Percentiles rank a stretch among this genome's conserved stretches.
Conservation (phyloP, 2,329 filamentous ascomycete genomes). For the Aspergillus fischeri region DNA sequence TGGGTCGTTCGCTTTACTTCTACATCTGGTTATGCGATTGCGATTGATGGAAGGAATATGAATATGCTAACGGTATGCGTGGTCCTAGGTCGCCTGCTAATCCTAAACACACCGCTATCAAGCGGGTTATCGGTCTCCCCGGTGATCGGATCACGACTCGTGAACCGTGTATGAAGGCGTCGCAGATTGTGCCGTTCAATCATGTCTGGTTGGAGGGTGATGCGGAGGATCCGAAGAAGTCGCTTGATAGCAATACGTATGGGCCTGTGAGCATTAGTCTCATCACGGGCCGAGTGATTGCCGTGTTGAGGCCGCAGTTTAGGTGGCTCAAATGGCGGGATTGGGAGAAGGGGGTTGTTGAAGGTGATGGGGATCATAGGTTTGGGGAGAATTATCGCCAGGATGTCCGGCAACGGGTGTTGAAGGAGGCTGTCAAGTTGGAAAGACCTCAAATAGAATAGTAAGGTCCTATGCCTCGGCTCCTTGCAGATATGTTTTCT, state of each 20-base stretch:
- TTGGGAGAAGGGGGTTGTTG: slow-evolving; percentile 32
- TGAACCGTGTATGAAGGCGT: slow-evolving; percentile 52
- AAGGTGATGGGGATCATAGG: slow-evolving; percentile 18
- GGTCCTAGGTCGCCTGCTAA: slow-evolving; percentile 61
- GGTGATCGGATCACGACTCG: slow-evolving; percentile 72
- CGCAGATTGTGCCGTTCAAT: slow-evolving; percentile 65
- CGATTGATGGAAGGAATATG: too few species aligned
- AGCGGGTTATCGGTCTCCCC: slow-evolving; percentile 75
- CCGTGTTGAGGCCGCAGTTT: slow-evolving; percentile 63
- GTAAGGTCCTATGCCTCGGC: neutral
- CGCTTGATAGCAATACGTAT: slow-evolving; percentile 82
- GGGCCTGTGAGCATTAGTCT: slow-evolving; percentile 75
- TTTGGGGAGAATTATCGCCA: slow-evolving; percentile 29
- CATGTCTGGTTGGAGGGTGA: slow-evolving; percentile 97
- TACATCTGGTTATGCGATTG: too few species aligned
- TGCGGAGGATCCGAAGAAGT: slow-evolving; percentile 60
- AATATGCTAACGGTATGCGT: neutral
- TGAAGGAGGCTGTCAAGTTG: slow-evolving; percentile 35
- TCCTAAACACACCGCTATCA: slow-evolving; percentile 68
- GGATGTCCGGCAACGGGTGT: slow-evolving; percentile 32
- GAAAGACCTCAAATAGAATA: slow-evolving; percentile 27
- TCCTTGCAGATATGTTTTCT: neutral
- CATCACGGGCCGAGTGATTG: slow-evolving; percentile 69
- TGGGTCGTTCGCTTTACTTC: slow-evolving; percentile 10
- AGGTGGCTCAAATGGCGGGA: slow-evolving; percentile 34